Percentiles rank a stretch among this genome's conserved stretches.
These are phyloP conservation scores for Hypoxylon sp. DNA, from an alignment of 2,329 filamentous ascomycete species.

Conservation along the genomic window DNA sequence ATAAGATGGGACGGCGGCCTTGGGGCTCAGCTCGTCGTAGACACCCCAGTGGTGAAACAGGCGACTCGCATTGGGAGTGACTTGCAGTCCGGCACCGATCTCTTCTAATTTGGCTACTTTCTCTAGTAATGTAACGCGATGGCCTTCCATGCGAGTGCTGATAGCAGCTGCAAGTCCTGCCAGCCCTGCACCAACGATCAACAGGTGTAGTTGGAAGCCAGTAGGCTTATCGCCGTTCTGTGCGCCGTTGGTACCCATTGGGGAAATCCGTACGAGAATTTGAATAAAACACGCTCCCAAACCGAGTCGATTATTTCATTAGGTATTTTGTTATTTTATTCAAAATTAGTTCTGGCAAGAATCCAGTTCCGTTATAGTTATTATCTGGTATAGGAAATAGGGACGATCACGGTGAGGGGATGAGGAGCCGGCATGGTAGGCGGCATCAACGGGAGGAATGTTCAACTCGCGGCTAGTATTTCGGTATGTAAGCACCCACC, in stretches of 20 bases:
- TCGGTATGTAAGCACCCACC: constrained; percentile 18
- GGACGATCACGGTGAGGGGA: constrained; percentile 1
- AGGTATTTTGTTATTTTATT: constrained; percentile 3
- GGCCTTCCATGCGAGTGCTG: constrained; percentile 40
- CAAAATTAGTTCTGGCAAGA: not conserved
- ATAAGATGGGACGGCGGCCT: constrained; percentile 37
- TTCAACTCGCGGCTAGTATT: constrained; percentile 15
- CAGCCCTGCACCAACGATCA: constrained; percentile 44
- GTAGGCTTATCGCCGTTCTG: constrained; percentile 17
- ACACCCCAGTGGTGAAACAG: constrained; percentile 41
- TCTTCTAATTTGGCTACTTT: constrained; percentile 40
- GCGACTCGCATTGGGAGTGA: constrained; percentile 44
- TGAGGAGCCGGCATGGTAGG: constrained; percentile 6
- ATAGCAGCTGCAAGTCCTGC: constrained; percentile 44
- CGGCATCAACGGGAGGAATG: not conserved
- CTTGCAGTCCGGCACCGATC: constrained; percentile 38
- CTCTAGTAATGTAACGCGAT: constrained; percentile 40
- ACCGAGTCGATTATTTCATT: not conserved
- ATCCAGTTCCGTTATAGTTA: not conserved
- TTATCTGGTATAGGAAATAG: not conserved
- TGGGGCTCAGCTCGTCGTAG: constrained; percentile 38
- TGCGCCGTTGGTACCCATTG: constrained; percentile 15
- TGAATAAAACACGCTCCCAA: constrained; percentile 1
- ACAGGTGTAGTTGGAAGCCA: constrained; percentile 33
- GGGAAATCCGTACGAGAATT: not conserved